Base-by-base conservation (phyloP, 139 green algal species). In the Volvox africanus region DNA sequence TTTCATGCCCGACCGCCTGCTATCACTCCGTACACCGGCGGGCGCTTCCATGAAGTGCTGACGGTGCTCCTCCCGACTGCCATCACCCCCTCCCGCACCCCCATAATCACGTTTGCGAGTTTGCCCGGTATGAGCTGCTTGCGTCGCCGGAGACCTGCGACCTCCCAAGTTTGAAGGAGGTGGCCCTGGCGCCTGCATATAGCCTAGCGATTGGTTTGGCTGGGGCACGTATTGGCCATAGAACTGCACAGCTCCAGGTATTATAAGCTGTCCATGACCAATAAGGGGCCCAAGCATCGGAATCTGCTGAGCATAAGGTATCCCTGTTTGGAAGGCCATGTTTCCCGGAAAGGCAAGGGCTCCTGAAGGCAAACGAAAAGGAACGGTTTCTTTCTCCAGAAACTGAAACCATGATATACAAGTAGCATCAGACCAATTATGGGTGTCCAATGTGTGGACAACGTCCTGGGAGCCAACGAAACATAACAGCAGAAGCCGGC, bases 1-100 rank as follows among this genome's bases (percentile, higher is more conserved):
- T 1, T 21, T 32, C 16, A 2, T 5, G 2, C 2, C 24, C 24
- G 73, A 14, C 22, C 73, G 26, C 35, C 26, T 2, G 26, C 2
- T 32, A n/a, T 19, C 26, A 19, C 2, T 80, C 1, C 26, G 44
- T 55, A 55, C 44, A 55, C 17, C 76, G 14, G 76, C 76, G 14
- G 76, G 76, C 32, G 76, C 76, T 26, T 82, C 76, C 32, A 32
- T 82, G 76, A 82, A 82, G 76, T 20, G 76, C 33, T 32, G 76
- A 16, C 76, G 76, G 16, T 2, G 33, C 24, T 36, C 73, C 28
- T 19, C 28, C 22, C 26, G 26, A 19, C 26, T 32, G 35, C 73
- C 26, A 32, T 36, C 73, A 37, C 24, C 73, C 2, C 24, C 13
- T 30, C 5, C 16, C 33, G 1, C 14, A 36, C 76, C 76, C 73